Evolutionary conservation across 306 rosid genomes (phyloP).

Genomic region (Prunus campanulata): DNA sequence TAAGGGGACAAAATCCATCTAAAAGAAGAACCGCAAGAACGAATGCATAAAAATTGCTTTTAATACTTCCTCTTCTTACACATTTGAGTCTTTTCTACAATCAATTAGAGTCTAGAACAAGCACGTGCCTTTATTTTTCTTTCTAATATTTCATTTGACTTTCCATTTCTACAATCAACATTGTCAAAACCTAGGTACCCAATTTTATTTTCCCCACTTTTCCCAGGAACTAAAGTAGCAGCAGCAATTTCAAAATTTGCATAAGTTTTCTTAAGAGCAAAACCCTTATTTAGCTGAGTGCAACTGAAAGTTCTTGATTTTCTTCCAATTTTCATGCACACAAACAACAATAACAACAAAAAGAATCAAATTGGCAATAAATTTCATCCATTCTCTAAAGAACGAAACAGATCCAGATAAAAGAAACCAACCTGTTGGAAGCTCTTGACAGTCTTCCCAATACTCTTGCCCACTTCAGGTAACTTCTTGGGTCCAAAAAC

Average conservation of each 20-base stretch:
- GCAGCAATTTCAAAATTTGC: not conserved
- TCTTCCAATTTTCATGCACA: not conserved
- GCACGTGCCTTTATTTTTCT: not conserved
- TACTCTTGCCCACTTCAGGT: constrained; percentile 95
- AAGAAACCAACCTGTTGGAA: constrained; percentile 73
- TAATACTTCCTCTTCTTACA: not conserved
- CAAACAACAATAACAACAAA: not conserved
- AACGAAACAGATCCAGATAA: not conserved
- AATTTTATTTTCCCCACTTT: not conserved
- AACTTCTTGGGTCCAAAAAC: constrained; percentile 93
- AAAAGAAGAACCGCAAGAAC: not conserved
- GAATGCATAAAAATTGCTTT: not conserved
- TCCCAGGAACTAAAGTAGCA: not conserved
- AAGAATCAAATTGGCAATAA: not conserved
- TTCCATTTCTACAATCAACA: not conserved
- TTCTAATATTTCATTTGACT: not conserved
- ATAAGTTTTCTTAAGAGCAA: not conserved
- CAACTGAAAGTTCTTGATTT: not conserved
- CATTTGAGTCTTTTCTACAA: not conserved
- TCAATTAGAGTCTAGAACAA: not conserved
- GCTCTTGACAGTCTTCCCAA: constrained; percentile 94
- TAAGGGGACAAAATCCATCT: not conserved
- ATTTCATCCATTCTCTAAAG: not conserved
- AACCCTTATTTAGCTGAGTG: not conserved
- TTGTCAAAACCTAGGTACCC: not conserved